Percentiles rank a stretch among this genome's conserved stretches.
Evolutionary conservation across 495 filamentous ascomycete genomes (phyloP).

Genomic region (Hypoxylon fragiforme): DNA sequence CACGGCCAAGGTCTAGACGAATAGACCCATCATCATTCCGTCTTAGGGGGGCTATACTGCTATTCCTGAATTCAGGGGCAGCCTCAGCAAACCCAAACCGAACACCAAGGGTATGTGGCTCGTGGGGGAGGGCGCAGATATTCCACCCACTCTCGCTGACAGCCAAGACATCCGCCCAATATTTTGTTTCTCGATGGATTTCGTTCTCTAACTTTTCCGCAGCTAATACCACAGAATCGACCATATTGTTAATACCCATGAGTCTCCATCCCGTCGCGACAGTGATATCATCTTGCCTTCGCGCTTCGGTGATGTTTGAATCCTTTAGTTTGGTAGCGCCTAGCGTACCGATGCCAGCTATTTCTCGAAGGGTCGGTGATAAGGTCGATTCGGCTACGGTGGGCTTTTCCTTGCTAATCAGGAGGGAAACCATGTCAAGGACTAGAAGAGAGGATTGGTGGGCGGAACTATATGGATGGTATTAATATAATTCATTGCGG

Average conservation of each 20-base stretch:
- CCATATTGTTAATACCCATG: constrained; percentile 72
- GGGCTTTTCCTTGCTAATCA: constrained; percentile 73
- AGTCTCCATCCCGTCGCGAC: constrained; percentile 79
- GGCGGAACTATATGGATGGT: constrained; percentile 45
- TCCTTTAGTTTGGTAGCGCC: constrained; percentile 71
- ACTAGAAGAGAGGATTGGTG: constrained; percentile 66
- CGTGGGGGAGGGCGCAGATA: constrained; percentile 70
- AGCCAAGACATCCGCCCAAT: constrained; percentile 83
- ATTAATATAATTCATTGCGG: constrained; percentile 10
- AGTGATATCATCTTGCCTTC: constrained; percentile 57
- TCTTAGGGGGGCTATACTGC: constrained; percentile 75
- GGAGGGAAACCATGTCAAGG: constrained; percentile 82
- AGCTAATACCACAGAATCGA: constrained; percentile 72
- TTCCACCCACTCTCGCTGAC: constrained; percentile 86
- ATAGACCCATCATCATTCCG: constrained; percentile 74
- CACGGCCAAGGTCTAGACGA: constrained; percentile 68
- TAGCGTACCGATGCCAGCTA: constrained; percentile 72
- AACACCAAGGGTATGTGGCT: constrained; percentile 76
- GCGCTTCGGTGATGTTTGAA: constrained; percentile 55
- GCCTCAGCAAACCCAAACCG: constrained; percentile 88
- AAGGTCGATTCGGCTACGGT: constrained; percentile 68
- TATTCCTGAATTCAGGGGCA: constrained; percentile 71
- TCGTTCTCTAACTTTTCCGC: constrained; percentile 74
- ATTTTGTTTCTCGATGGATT: constrained; percentile 74
- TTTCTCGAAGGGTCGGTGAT: constrained; percentile 66